These are phyloP conservation scores for Hyphodiscus sp. DNA, from an alignment of 2,329 filamentous ascomycete species.

Conservation along the genomic window DNA sequence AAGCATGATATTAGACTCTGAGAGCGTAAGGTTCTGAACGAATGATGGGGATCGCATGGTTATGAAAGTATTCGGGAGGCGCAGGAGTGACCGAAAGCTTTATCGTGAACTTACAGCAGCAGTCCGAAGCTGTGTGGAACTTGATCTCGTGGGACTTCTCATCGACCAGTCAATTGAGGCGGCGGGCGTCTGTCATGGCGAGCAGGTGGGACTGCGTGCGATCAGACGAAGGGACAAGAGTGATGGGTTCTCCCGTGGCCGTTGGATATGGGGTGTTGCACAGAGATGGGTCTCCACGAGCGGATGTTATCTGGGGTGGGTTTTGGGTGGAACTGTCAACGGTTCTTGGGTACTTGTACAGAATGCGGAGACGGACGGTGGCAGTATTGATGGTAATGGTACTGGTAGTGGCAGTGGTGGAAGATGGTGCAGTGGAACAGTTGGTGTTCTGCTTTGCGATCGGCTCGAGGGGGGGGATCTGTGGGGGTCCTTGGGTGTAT, in stretches of 20 bases:
- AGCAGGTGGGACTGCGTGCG: slow-evolving; percentile 2
- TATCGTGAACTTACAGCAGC: slow-evolving; percentile 3
- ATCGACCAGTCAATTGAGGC: slow-evolving; percentile 17
- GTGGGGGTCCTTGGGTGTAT: background rate
- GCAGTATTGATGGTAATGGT: too few relatives aligned
- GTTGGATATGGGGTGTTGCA: background rate
- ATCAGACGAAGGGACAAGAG: slow-evolving; percentile 1
- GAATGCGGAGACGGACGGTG: background rate
- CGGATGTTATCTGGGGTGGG: background rate
- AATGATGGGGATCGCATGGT: background rate
- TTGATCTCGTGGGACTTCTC: slow-evolving; percentile 8
- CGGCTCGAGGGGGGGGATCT: background rate
- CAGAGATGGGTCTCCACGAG: background rate
- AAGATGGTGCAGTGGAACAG: too few relatives aligned
- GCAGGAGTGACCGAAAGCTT: background rate
- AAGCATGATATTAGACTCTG: slow-evolving; percentile 5
- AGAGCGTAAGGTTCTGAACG: background rate
- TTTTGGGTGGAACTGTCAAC: background rate
- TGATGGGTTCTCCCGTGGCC: background rate
- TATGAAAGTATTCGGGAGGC: background rate
- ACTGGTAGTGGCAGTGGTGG: too few relatives aligned
- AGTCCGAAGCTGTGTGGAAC: background rate
- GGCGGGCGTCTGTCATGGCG: slow-evolving; percentile 17
- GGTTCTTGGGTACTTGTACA: background rate
- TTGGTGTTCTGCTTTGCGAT: background rate